These are phyloP conservation scores for Acanthamoeba triangularis DNA, from an alignment of 208 protist species.

Conservation along the genomic window DNA sequence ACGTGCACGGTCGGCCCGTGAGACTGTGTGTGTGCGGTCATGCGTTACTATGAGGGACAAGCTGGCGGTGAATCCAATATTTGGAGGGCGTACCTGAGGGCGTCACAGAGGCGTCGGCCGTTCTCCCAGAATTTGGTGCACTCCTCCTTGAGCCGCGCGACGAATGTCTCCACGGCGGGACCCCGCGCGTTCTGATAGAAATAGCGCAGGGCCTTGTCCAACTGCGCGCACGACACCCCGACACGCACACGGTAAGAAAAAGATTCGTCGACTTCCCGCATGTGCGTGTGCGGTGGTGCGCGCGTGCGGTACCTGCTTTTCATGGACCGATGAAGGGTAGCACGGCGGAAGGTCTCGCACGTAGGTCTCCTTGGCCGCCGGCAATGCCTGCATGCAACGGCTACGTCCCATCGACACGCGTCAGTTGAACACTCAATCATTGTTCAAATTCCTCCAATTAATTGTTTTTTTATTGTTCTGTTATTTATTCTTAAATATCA, in stretches of 20 bases:
- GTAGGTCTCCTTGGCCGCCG: constrained; percentile 42
- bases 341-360: constrained; percentile 22
- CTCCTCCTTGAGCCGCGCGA: constrained; percentile 24
- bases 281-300: too few species aligned
- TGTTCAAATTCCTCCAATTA: neutral
- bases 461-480: neutral
- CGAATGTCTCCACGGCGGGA: constrained; percentile 6
- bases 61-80: neutral
- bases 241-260: too few species aligned
- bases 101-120: constrained; percentile 29
- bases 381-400: constrained; percentile 21
- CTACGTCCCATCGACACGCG: neutral
- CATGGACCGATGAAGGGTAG: constrained; percentile 37
- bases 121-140: constrained; percentile 13
- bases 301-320: neutral
- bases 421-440: neutral
- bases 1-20: constrained; percentile 10
- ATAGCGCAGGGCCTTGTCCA: constrained; percentile 33
- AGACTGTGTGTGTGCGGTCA: neutral
- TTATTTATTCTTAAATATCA: too few species aligned
- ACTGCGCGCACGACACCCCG: neutral
- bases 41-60: neutral
- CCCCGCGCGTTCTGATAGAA: constrained; percentile 39
- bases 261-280: too few species aligned
- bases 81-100: neutral